These are phyloP conservation scores for Trichoderma harzianum DNA, from an alignment of 2,329 filamentous ascomycete species.

Conservation along the genomic window DNA sequence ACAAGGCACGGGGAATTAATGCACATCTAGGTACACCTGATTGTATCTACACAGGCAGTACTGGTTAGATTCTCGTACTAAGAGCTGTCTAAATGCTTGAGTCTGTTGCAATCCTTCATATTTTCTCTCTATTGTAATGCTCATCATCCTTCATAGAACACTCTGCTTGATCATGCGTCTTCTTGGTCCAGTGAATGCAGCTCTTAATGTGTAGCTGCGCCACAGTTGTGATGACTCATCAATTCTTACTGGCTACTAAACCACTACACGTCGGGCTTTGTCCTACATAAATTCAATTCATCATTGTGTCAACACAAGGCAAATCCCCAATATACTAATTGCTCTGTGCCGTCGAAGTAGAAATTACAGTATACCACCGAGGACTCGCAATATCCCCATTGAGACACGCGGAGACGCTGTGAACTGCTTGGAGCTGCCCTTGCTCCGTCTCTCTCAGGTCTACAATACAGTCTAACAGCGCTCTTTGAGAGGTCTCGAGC, in stretches of 20 bases:
- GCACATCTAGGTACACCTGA: not conserved
- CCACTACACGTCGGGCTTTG: slow-evolving; percentile 2
- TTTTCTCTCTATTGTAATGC: not conserved
- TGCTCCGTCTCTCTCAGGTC: not conserved
- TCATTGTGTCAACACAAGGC: slow-evolving; percentile 10
- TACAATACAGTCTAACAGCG: not conserved
- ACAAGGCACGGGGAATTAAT: not conserved
- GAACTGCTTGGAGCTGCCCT: not conserved
- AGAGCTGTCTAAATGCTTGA: not conserved
- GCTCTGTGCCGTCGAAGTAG: not conserved
- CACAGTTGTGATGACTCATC: slow-evolving; percentile 26
- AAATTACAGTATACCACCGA: not conserved
- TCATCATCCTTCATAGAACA: not conserved
- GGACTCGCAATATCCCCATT: not conserved
- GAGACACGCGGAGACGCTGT: not conserved
- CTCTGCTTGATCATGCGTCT: not conserved
- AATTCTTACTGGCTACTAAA: not conserved
- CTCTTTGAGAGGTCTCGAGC: not conserved
- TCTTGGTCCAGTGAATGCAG: not conserved
- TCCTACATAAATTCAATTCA: not conserved
- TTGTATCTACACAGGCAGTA: not conserved
- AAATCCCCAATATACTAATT: not conserved
- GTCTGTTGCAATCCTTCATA: too few relatives aligned
- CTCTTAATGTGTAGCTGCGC: not conserved
- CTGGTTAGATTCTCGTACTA: not conserved